Base-by-base conservation (phyloP, 768 basidiomycete species). In the Lactifluus echinatus region DNA sequence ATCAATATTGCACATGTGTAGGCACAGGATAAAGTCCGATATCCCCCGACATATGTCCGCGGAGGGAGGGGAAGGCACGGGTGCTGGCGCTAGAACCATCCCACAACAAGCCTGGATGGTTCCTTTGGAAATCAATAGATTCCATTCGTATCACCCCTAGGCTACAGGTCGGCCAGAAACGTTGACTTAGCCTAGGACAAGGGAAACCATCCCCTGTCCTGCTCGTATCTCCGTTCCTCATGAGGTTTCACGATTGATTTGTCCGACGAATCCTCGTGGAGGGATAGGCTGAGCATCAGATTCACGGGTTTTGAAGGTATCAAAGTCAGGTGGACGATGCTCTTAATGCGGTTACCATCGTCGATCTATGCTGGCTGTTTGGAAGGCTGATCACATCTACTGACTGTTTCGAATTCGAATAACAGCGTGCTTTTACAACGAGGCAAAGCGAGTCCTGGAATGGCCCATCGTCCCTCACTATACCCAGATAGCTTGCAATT, bases 1-100 rank as follows among this genome's bases (percentile, higher is more conserved):
- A 28, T 47, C 43, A 33, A 19, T 6, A 2, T 46, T 34, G 29
- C 23, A 8, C 4, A 6, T n/a, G 26, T 48, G 4, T 24, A 53
- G 55, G 45, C 39, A 42, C 50, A n/a, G 17, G 8, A n/a, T 4
- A 36, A 58, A 53, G 46, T 58, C 57, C 57, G 57, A 58, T 33
- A 58, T 48, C 24, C 28, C 45, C 57, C 46, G 57, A 58, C 28
- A 53, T 26, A 43, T 53, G 23, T 48, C 45, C 43, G 21, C 34
- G 37, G 17, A 39, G 23, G n/a, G 21, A 21, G 7, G 40, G 34
- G 23, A 17, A 7, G 43, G 43, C 21, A 40, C 12, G 37, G 17
- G 31, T 24, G 31, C 28, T 31, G n/a, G n/a, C 23, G 28, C 26
- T 42, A 15, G 26, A 42, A 7, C 11, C 46, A 39, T 44, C n/a